Conservation (phyloP, 495 filamentous ascomycete species). For the Penicillium daleae region DNA sequence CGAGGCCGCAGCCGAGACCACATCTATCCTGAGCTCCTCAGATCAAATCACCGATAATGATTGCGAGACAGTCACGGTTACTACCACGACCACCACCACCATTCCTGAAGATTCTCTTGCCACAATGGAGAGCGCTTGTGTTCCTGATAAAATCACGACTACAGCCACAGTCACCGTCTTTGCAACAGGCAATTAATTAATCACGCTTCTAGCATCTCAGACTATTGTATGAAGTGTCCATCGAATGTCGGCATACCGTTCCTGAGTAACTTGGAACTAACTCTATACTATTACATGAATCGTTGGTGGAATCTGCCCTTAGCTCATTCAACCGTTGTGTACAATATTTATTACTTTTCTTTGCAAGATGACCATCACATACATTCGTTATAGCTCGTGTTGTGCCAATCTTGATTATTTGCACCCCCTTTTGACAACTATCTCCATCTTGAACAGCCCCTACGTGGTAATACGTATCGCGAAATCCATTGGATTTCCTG, state of each 20-base stretch:
- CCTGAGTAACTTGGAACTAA: neutral
- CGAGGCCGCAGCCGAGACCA: neutral
- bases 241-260: neutral
- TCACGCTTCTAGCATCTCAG: neutral
- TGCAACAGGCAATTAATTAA: neutral
- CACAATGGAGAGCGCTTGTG: neutral
- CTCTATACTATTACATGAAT: neutral
- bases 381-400: neutral
- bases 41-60: neutral
- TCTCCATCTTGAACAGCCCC: neutral
- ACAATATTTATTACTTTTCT: neutral
- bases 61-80: neutral
- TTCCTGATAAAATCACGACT: neutral
- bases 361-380: neutral
- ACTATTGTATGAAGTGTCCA: neutral
- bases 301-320: neutral
- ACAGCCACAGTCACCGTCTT: neutral
- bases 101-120: neutral
- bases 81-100: neutral
- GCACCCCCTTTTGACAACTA: neutral
- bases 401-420: neutral
- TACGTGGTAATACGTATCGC: no score
- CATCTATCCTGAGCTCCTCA: neutral
- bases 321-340: neutral
- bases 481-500: no score